Conservation (phyloP, 352 stramenopile genomes). For the Phytopythium cucurbitacearum region DNA sequence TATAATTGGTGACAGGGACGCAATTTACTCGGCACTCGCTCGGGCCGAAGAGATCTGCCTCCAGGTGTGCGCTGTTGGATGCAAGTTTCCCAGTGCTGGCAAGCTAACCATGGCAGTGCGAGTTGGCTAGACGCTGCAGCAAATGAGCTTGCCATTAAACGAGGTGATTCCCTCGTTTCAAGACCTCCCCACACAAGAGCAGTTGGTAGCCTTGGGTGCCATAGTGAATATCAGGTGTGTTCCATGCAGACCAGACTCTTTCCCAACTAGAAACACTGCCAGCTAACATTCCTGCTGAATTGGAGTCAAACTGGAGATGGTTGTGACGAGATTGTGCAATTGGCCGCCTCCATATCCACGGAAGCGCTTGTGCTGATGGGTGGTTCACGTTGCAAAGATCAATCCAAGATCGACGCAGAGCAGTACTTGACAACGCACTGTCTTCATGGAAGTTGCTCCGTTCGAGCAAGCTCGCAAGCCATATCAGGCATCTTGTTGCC, state of each 20-base stretch:
- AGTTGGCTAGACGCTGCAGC: not conserved
- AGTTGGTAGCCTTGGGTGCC: not conserved
- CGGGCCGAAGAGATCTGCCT: not conserved
- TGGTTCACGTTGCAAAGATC: no score
- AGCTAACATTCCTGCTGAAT: no score
- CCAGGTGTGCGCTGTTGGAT: not conserved
- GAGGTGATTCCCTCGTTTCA: not conserved
- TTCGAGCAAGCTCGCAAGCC: not conserved
- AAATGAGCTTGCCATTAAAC: not conserved
- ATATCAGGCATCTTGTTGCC: not conserved
- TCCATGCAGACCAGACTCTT: no score
- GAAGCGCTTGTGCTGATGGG: no score
- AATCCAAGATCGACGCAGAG: not conserved
- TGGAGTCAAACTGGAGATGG: no score
- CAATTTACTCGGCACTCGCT: not conserved
- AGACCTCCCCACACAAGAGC: not conserved
- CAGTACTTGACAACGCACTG: not conserved
- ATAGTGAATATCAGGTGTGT: not conserved
- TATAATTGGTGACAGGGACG: not conserved
- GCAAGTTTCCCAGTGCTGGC: not conserved
- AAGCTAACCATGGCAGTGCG: not conserved
- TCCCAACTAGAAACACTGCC: no score
- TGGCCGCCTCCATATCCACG: no score
- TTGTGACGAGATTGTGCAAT: no score
- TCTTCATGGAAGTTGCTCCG: slow-evolving; percentile 2